Percentiles rank a stretch among this genome's conserved stretches.
Evolutionary conservation across 202 grass and related monocot genomes (phyloP).

Genomic region (Digitaria exilis): DNA sequence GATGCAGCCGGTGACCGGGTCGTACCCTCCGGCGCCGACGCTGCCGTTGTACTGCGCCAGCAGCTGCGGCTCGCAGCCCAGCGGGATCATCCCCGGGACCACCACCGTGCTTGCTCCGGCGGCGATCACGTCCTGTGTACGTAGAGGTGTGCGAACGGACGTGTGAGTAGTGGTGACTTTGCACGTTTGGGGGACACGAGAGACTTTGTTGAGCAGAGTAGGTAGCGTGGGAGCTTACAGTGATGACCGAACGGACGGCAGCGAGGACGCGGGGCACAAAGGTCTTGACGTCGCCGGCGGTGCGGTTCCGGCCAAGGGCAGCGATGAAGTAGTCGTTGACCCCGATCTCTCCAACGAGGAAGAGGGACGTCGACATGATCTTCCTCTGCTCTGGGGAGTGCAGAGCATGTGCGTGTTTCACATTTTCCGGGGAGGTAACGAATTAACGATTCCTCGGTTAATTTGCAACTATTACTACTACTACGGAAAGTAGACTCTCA

Average conservation of each 20-base stretch:
- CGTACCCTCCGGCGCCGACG: conserved; percentile 31
- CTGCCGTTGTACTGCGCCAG: conserved; percentile 21
- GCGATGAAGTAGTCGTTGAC: conserved; percentile 58
- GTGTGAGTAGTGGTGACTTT: too few relatives aligned
- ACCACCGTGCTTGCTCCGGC: conserved; percentile 44
- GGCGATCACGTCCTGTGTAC: conserved; percentile 11
- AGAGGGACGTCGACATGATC: conserved; percentile 29
- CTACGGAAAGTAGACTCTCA: too few relatives aligned
- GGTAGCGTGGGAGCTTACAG: background rate
- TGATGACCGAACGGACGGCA: conserved; percentile 35
- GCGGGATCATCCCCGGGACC: conserved; percentile 50
- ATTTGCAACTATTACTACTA: too few relatives aligned
- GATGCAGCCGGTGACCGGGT: conserved; percentile 52
- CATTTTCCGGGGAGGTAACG: background rate
- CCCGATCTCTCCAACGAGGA: conserved; percentile 58
- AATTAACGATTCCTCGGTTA: too few relatives aligned
- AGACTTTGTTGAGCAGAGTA: background rate
- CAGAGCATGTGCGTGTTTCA: too few relatives aligned
- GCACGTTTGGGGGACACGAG: background rate
- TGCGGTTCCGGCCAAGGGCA: conserved; percentile 19
- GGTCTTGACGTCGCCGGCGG: conserved; percentile 1
- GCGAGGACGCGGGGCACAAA: conserved; percentile 35
- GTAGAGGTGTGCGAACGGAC: background rate
- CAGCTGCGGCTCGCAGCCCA: conserved; percentile 55
- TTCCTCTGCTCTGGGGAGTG: background rate